Evolutionary conservation across 805 yeast genomes (phyloP).

Genomic region (Ogataea polymorpha): DNA sequence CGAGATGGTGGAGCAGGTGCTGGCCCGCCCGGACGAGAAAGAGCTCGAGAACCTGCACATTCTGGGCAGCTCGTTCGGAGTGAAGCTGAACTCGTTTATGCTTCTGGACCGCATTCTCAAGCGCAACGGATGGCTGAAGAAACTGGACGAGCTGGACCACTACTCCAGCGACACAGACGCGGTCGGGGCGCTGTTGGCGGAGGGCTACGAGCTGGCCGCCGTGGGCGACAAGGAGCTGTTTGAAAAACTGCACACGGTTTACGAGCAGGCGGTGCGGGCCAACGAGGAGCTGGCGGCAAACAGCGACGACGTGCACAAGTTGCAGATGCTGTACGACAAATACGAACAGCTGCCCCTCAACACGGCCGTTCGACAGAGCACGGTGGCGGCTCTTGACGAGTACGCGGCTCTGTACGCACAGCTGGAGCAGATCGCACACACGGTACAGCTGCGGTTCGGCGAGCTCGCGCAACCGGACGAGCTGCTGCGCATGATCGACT

Average conservation of each 20-base stretch:
- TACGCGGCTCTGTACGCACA: slow-evolving; percentile 56
- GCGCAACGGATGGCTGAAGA: slow-evolving; percentile 39
- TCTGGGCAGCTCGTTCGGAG: slow-evolving; percentile 58
- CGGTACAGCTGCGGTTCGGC: slow-evolving; percentile 5
- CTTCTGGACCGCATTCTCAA: slow-evolving; percentile 37
- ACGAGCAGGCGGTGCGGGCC: too few relatives aligned
- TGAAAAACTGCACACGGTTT: too few relatives aligned
- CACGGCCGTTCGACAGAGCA: too few relatives aligned
- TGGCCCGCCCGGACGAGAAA: slow-evolving; percentile 40
- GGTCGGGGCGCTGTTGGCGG: too few relatives aligned
- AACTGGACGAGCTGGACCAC: slow-evolving; percentile 20
- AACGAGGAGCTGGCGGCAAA: too few relatives aligned
- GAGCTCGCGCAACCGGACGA: slow-evolving; percentile 16
- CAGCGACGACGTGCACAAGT: too few relatives aligned
- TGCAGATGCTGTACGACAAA: too few relatives aligned
- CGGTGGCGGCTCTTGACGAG: too few relatives aligned
- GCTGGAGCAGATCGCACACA: slow-evolving; percentile 10
- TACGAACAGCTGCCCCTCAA: too few relatives aligned
- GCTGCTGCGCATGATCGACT: slow-evolving; percentile 16
- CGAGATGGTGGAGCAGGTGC: slow-evolving; percentile 40
- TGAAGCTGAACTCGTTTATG: slow-evolving; percentile 48
- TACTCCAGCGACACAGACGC: too few relatives aligned
- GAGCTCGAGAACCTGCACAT: slow-evolving; percentile 44
- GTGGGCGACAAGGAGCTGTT: too few relatives aligned
- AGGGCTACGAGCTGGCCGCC: too few relatives aligned